phyloP scores from a whole-genome alignment of 306 rosid genomes.

The Amphicarpaea edgeworthii region DNA sequence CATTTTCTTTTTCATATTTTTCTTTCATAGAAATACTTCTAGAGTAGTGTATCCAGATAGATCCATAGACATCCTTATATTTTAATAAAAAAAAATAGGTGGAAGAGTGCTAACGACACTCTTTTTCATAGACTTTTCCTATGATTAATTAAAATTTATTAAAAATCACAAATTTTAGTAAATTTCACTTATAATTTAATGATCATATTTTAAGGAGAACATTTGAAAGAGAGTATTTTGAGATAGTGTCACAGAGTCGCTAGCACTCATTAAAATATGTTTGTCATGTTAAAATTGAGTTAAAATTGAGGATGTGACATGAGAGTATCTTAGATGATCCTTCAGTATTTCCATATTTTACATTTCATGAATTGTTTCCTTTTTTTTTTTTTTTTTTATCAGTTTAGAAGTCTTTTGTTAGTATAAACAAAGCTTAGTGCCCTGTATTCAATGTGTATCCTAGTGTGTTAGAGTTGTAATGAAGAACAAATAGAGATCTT shows the following conservation, averaged over 20 bases:
- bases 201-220: no score
- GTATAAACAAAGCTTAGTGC: neutral
- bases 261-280: no score
- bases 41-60: no score
- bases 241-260: no score
- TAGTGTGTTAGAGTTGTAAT: constrained; percentile 16
- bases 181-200: no score
- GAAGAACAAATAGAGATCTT: constrained; percentile 28
- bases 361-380: neutral
- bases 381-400: neutral
- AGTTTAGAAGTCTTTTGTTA: neutral
- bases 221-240: no score
- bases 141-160: no score
- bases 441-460: neutral
- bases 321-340: constrained; percentile 5
- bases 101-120: no score
- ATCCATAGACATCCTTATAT: neutral
- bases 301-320: constrained; percentile 5
- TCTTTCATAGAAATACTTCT: no score
- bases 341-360: neutral
- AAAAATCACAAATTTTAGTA: no score
- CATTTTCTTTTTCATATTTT: no score
- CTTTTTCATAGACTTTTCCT: no score
- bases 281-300: constrained; percentile 11
- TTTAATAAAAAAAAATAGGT: neutral